phyloP scores from a whole-genome alignment of 768 basidiomycete species.

The Auricularia heimuer region DNA sequence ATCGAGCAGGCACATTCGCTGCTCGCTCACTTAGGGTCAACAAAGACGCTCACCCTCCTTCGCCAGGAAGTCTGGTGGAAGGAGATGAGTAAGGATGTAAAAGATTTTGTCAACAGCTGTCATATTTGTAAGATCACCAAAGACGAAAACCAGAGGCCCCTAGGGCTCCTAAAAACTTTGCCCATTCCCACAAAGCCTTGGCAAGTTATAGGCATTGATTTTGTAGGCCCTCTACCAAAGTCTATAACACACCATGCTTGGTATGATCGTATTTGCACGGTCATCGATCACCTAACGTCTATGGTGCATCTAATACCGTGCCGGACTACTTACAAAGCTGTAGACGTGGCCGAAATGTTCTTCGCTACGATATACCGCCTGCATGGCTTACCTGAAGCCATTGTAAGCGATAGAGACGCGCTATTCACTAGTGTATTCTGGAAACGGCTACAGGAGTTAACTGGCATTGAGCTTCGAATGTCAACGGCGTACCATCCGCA shows the following conservation, averaged over 20 bases:
- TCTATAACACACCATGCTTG: too few species aligned
- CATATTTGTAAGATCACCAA: too few species aligned
- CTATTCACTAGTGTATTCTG: conserved; percentile 32
- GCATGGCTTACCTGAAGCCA: conserved; percentile 29
- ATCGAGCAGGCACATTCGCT: too few species aligned
- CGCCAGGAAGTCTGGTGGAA: too few species aligned
- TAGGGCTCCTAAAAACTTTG: too few species aligned
- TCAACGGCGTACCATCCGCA: conserved; percentile 34
- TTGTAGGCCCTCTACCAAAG: conserved; percentile 13
- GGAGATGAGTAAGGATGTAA: too few species aligned
- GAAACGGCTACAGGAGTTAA: neutral
- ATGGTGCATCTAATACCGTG: conserved; percentile 14
- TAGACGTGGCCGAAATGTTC: conserved; percentile 27
- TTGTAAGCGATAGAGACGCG: conserved; percentile 32
- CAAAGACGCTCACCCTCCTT: too few species aligned
- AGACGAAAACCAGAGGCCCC: too few species aligned
- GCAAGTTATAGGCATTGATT: conserved; percentile 20
- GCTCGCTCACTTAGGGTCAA: too few species aligned
- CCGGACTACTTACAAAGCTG: conserved; percentile 23
- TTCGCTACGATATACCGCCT: conserved; percentile 26
- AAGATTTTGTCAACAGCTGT: too few species aligned
- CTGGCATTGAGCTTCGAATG: conserved; percentile 17
- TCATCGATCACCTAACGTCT: conserved; percentile 15
- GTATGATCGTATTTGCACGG: conserved; percentile 11
- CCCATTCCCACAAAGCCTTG: neutral